Evolutionary conservation across 768 basidiomycete genomes (phyloP).

Genomic region (Termitomyces sp.): DNA sequence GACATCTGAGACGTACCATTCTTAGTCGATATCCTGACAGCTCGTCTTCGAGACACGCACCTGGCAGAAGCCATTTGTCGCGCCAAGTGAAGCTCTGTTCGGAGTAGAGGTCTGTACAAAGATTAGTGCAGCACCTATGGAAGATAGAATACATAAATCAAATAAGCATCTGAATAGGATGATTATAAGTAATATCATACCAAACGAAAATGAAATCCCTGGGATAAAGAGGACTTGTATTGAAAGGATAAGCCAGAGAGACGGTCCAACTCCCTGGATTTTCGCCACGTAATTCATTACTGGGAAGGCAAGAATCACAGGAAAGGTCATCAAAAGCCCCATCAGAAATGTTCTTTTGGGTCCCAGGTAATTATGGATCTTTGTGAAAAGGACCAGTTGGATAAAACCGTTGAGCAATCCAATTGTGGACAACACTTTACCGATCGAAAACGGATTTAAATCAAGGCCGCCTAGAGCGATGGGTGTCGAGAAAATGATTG

Average conservation of each 20-base stretch:
- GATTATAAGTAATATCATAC: not conserved
- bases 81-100: slow-evolving; percentile 58
- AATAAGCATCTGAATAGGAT: not conserved
- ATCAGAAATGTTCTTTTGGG: slow-evolving; percentile 51
- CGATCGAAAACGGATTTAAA: slow-evolving; percentile 58
- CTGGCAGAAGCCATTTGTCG: slow-evolving; percentile 19
- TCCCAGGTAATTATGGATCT: slow-evolving; percentile 53
- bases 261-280: slow-evolving; percentile 34
- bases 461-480: slow-evolving; percentile 63
- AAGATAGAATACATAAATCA: not conserved
- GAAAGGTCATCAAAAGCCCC: slow-evolving; percentile 44
- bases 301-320: slow-evolving; percentile 53
- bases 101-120: slow-evolving; percentile 62
- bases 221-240: slow-evolving; percentile 43
- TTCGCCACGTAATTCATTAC: slow-evolving; percentile 52
- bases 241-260: slow-evolving; percentile 44
- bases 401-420: slow-evolving; percentile 60
- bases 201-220: slow-evolving; percentile 38
- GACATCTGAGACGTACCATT: slow-evolving; percentile 20
- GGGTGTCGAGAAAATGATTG: slow-evolving; percentile 70
- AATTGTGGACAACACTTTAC: slow-evolving; percentile 52
- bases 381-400: slow-evolving; percentile 64
- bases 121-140: slow-evolving; percentile 62
- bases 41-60: not conserved
- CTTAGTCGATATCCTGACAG: not conserved